Percentiles rank a stretch among this genome's conserved stretches.
These are phyloP conservation scores for Paracoccidioides brasiliensis DNA, from an alignment of 2,329 filamentous ascomycete species.

Conservation along the genomic window DNA sequence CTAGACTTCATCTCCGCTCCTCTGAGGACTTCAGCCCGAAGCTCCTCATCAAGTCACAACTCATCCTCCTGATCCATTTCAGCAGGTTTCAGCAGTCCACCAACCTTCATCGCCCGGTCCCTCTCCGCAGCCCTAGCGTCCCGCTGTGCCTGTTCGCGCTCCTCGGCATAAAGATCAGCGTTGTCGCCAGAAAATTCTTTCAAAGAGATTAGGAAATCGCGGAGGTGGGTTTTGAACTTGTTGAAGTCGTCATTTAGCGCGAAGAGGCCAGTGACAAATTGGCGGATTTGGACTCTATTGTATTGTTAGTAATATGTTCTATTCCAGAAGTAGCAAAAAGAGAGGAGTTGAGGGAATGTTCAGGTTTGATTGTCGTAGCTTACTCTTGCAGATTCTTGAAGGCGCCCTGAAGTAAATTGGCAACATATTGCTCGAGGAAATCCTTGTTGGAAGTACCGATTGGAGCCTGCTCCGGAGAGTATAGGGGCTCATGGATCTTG, in stretches of 20 bases:
- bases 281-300: conserved; percentile 65
- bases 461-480: conserved; percentile 68
- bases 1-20: conserved; percentile 11
- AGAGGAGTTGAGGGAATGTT: not conserved
- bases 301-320: conserved; percentile 17
- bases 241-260: conserved; percentile 75
- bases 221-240: conserved; percentile 89
- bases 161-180: conserved; percentile 80
- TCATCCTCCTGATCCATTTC: conserved; percentile 81
- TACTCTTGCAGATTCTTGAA: conserved; percentile 88
- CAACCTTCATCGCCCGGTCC: conserved; percentile 86
- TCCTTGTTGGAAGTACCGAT: conserved; percentile 78
- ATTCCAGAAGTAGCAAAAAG: not conserved
- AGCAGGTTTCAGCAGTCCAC: conserved; percentile 91
- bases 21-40: conserved; percentile 46
- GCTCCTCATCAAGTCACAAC: conserved; percentile 62
- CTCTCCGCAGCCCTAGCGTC: conserved; percentile 80
- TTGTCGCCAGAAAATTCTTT: conserved; percentile 97
- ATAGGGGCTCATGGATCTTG: conserved; percentile 88
- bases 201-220: conserved; percentile 92
- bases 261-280: conserved; percentile 84
- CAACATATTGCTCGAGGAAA: conserved; percentile 80
- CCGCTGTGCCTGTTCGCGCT: conserved; percentile 82
- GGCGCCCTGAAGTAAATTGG: conserved; percentile 69
- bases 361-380: conserved; percentile 26